Conservation (phyloP, 495 filamentous ascomycete species). For the Oidiodendron maius region DNA sequence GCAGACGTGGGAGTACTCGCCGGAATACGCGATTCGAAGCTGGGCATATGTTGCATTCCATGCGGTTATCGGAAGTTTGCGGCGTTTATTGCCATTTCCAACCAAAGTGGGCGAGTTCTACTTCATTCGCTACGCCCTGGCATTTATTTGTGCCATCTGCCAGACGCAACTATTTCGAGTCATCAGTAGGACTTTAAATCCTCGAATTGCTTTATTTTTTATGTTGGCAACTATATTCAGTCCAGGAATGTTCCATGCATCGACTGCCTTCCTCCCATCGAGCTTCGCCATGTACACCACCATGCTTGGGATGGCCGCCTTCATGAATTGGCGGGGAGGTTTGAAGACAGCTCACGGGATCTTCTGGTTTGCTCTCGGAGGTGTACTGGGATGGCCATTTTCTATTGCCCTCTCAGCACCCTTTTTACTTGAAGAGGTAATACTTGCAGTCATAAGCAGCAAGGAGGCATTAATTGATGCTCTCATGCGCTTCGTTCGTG, state of each 20-base stretch:
- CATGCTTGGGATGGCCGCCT: conserved; percentile 79
- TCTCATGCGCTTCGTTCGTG: conserved; percentile 55
- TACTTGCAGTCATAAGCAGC: conserved; percentile 53
- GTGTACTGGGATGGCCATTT: conserved; percentile 93
- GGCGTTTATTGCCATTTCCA: conserved; percentile 53
- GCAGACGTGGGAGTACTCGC: conserved; percentile 99
- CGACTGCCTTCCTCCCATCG: conserved; percentile 80
- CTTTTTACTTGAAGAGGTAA: conserved; percentile 69
- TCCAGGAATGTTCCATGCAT: conserved; percentile 90
- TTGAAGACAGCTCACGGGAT: conserved; percentile 75
- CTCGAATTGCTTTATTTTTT: conserved; percentile 78
- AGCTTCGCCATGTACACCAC: conserved; percentile 96
- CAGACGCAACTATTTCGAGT: conserved; percentile 75
- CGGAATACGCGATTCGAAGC: conserved; percentile 89
- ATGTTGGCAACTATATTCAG: conserved; percentile 67
- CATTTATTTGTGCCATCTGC: conserved; percentile 67
- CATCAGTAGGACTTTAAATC: conserved; percentile 67
- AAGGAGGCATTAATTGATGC: conserved; percentile 50
- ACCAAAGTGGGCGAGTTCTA: conserved; percentile 75
- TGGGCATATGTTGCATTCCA: conserved; percentile 93
- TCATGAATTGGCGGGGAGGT: conserved; percentile 77
- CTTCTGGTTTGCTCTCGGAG: conserved; percentile 87
- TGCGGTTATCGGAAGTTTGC: conserved; percentile 60
- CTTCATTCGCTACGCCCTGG: conserved; percentile 69
- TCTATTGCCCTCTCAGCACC: conserved; percentile 77